A percentile compares a stretch with the other conserved stretches of the same genome.
Evolutionary conservation across 805 yeast species (phyloP).

Genomic region (Ascoidea rubescens): DNA sequence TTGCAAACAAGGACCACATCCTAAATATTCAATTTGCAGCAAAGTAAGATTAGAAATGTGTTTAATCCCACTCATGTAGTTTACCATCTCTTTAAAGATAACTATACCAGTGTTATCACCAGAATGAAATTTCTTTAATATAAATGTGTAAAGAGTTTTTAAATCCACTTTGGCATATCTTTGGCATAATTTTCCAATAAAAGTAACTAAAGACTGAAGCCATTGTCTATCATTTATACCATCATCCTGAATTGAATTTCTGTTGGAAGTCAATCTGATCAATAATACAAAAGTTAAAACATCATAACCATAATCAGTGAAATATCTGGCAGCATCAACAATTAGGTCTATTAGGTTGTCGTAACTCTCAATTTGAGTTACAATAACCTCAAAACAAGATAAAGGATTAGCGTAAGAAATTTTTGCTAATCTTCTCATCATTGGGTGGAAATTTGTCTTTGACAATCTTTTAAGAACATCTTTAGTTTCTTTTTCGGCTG

Average conservation of each 20-base stretch:
- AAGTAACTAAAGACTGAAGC: constrained; percentile 72
- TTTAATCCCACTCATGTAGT: constrained; percentile 70
- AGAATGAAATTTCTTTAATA: constrained; percentile 47
- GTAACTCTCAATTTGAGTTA: constrained; percentile 82
- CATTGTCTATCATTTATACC: constrained; percentile 75
- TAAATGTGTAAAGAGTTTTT: constrained; percentile 42
- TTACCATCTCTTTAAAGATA: constrained; percentile 51
- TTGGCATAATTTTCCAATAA: constrained; percentile 60
- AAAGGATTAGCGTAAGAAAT: constrained; percentile 67
- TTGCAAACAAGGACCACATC: constrained; percentile 29
- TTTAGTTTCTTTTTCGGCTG: constrained; percentile 69
- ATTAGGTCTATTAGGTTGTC: constrained; percentile 72
- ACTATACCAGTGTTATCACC: constrained; percentile 47
- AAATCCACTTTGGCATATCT: constrained; percentile 41
- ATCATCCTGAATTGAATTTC: constrained; percentile 56
- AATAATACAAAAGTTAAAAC: constrained; percentile 61
- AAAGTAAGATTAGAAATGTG: constrained; percentile 52
- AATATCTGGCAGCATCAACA: constrained; percentile 64
- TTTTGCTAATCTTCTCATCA: constrained; percentile 62
- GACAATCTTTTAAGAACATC: constrained; percentile 69
- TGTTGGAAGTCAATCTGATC: constrained; percentile 53
- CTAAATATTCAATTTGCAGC: constrained; percentile 49
- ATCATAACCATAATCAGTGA: constrained; percentile 76
- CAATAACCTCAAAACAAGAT: constrained; percentile 54
- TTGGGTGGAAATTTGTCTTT: constrained; percentile 57